Conservation (phyloP, 306 rosid species). For the Amphicarpaea edgeworthii region DNA sequence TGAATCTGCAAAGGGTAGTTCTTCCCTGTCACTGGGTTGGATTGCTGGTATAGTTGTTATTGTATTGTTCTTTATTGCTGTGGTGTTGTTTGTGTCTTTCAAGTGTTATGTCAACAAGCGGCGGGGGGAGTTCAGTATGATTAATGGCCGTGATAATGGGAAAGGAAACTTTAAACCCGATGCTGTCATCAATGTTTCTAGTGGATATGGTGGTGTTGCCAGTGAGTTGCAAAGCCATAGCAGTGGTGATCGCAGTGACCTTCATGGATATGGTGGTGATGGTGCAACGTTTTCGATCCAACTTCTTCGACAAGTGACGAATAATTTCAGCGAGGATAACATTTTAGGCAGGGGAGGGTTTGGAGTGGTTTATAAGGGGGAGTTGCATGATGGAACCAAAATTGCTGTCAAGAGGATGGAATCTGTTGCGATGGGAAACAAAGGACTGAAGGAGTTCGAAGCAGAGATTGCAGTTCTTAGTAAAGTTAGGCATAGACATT, state of each 20-base stretch:
- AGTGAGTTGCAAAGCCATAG: constrained; percentile 83
- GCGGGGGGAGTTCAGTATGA: constrained; percentile 68
- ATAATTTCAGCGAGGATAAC: constrained; percentile 78
- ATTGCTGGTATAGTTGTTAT: constrained; percentile 73
- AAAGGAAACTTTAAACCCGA: constrained; percentile 62
- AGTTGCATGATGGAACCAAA: constrained; percentile 81
- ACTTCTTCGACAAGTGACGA: constrained; percentile 71
- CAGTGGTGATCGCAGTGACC: constrained; percentile 64
- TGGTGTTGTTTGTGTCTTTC: constrained; percentile 63
- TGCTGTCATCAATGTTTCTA: constrained; percentile 54
- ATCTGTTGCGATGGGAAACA: constrained; percentile 69
- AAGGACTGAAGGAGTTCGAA: constrained; percentile 86
- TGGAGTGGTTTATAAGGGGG: constrained; percentile 92
- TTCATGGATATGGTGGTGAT: constrained; percentile 61
- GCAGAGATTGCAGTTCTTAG: constrained; percentile 90
- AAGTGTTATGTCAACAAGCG: constrained; percentile 63
- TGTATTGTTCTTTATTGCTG: constrained; percentile 60
- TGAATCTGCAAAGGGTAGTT: constrained; percentile 18
- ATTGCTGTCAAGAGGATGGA: constrained; percentile 95
- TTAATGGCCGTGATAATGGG: constrained; percentile 63
- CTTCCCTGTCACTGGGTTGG: constrained; percentile 56
- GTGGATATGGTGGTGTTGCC: constrained; percentile 68
- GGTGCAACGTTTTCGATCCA: constrained; percentile 73
- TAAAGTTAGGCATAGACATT: constrained; percentile 88
- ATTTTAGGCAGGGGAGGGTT: constrained; percentile 92